Percentiles rank a stretch among this genome's conserved stretches.
phyloP scores from a whole-genome alignment of 106 monocot species.

The Ottelia alismoides region DNA sequence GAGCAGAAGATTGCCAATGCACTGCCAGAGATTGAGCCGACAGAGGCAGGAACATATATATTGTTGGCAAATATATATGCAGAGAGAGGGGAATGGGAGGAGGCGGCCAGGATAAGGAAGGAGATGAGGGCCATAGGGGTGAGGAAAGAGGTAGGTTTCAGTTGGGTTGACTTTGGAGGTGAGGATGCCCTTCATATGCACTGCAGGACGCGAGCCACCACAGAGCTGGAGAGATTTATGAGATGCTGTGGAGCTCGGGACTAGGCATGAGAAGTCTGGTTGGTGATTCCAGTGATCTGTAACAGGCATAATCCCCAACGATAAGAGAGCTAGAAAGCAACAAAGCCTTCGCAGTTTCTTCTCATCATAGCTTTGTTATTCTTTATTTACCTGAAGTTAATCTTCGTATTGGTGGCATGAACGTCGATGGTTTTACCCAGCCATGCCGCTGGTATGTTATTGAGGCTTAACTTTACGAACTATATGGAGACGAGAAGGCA shows the following conservation, averaged over 20 bases:
- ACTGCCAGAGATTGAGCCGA: slow-evolving; percentile 44
- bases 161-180: slow-evolving; percentile 71
- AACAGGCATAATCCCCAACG: too few relatives aligned
- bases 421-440: too few relatives aligned
- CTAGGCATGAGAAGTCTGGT: slow-evolving; percentile 32
- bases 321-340: too few relatives aligned
- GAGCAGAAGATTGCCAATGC: slow-evolving; percentile 40
- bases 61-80: slow-evolving; percentile 79
- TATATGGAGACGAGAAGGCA: too few relatives aligned
- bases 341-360: too few relatives aligned
- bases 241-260: slow-evolving; percentile 31
- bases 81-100: slow-evolving; percentile 72
- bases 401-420: too few relatives aligned
- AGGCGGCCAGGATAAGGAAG: slow-evolving; percentile 54
- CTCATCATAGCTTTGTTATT: too few relatives aligned
- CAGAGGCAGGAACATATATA: slow-evolving; percentile 65
- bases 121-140: slow-evolving; percentile 67
- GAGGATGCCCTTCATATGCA: slow-evolving; percentile 38
- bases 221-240: slow-evolving; percentile 37
- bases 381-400: too few relatives aligned
- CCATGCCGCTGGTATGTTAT: too few relatives aligned
- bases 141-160: slow-evolving; percentile 78
- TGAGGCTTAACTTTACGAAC: too few relatives aligned
- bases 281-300: too few relatives aligned
- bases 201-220: slow-evolving; percentile 62